Base-by-base conservation (phyloP, 352 stramenopile species). In the Globisporangium recalcitrans region DNA sequence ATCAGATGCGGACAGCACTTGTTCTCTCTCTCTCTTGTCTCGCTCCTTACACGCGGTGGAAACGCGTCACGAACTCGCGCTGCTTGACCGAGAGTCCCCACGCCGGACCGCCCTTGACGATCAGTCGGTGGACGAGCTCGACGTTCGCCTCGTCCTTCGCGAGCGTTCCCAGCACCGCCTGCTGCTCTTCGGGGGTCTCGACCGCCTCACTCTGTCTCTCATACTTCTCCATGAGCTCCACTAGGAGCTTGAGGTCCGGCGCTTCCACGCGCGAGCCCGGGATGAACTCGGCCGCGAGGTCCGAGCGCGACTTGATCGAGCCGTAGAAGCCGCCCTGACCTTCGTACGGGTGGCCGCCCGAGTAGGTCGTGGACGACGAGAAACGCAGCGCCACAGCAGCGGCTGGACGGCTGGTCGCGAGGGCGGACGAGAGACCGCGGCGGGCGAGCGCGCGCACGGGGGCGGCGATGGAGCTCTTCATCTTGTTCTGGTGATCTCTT, bases 281-380 rank as follows among this genome's bases (percentile, higher is more conserved):
- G 54, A 68, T 65, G 62, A 92, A 90, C 67, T 82, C 76, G 53
- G 83, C 75, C 52, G 69, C 64, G 60, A 76, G 68, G 59, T 93
- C 82, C 8, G 84, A 90, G 49, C 84, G 82, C 65, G 84, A 81
- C 64, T 91, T 91, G 61, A 87, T 77, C 27, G 84, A 88, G 53
- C 87, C 90, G 70, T 97, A 97, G 72, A 93, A 97, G 53, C 90
- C 90, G 46, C 90, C 90, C 64, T 97, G 90, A 42, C 90, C 90
- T 65, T 95, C 86, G 47, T 71, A 89, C 16, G 90, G 81, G 69
- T 97, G 90, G 42, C 90, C 90, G 57, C 87, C 89, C 21, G 82
- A 93, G 72, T 97, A 97, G 53, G 86, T 95, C 55, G 84, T 93
- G 51, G 89, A 73, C 13, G 51, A 73, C 27, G 27, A 31, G 29